Evolutionary conservation across 805 yeast species (phyloP), one percentile per base, ranked within the genome.

Genomic region (Wickerhamiella brachini): DNA sequence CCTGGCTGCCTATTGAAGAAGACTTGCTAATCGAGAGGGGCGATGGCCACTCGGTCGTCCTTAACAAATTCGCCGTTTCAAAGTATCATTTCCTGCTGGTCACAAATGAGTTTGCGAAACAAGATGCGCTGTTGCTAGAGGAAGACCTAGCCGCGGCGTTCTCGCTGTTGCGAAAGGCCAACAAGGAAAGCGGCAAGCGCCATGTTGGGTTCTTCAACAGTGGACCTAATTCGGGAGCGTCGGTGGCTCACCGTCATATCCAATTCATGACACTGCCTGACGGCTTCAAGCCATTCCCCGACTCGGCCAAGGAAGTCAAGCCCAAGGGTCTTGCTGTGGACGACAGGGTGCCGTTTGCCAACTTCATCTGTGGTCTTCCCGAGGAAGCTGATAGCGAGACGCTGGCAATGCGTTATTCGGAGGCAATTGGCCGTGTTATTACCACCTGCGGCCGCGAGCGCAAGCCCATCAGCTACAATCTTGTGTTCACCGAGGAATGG

Each of bases 171-270:
- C 62, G 65, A 15, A 68, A 67, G 17, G 68, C 83, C 49, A 77
- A 78, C 59, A 53, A 59, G 10, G 57, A 67, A 63, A 21, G 69
- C 65, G 69, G 67, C 26, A 67, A 68, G 38, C 72, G 76, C 51
- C 82, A 85, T 73, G 72, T 89, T 63, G 88, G 88, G 0, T 90
- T 90, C 66, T 90, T 79, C 74, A 90, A 90, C 66, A 80, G 86
- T 62, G 98, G 98, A 7, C 79, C 80, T 18, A 74, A 79, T 58
- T 79, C 94, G 55, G 98, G 97, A 1, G 95, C 95, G n/a, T 87
- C 96, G 0, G 93, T 88, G 61, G 82, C 85, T 47, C 98, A 90
- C 69, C 87, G 85, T 63, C 98, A 90, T 67, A 67, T 93, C 55
- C 98, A 93, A 67, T 80, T 89, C 66, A 71, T 90, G 75, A 72